Percentiles rank a stretch among this genome's conserved stretches.
phyloP scores from a whole-genome alignment of 352 stramenopile genomes.

The Elongisporangium prolatum region DNA sequence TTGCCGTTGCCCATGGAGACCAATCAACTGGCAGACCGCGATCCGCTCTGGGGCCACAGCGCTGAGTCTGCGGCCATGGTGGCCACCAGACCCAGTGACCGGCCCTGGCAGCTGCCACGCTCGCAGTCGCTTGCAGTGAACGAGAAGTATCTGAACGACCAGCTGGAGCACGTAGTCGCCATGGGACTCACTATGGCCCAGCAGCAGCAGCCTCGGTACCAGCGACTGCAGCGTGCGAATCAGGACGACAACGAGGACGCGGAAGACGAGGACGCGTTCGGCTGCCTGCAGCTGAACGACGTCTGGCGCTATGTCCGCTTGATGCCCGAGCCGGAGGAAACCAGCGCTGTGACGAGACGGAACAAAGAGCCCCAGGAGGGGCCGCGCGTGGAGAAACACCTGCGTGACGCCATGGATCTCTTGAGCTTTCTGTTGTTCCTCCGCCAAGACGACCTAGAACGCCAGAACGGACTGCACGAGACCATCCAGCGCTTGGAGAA shows the following conservation, averaged over 20 bases:
- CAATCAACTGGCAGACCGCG: neutral
- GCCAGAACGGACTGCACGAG: constrained; percentile 50
- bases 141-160: constrained; percentile 60
- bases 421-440: constrained; percentile 65
- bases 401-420: constrained; percentile 61
- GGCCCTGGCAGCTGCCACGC: constrained; percentile 43
- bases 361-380: constrained; percentile 15
- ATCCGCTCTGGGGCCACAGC: neutral
- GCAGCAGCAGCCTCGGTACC: constrained; percentile 2
- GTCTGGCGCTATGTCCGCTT: constrained; percentile 7
- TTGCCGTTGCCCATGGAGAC: neutral
- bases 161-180: constrained; percentile 47
- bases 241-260: neutral
- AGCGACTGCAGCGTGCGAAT: constrained; percentile 2
- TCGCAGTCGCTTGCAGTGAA: constrained; percentile 35
- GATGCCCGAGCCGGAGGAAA: constrained; percentile 1
- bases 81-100: neutral
- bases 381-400: constrained; percentile 19
- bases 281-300: constrained; percentile 7
- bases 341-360: neutral
- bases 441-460: constrained; percentile 42
- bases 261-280: constrained; percentile 7
- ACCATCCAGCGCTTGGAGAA: constrained; percentile 34
- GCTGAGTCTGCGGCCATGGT: neutral
- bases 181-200: constrained; percentile 6